phyloP scores from a whole-genome alignment of 495 filamentous ascomycete genomes.

The Aspergillus ostianus region DNA sequence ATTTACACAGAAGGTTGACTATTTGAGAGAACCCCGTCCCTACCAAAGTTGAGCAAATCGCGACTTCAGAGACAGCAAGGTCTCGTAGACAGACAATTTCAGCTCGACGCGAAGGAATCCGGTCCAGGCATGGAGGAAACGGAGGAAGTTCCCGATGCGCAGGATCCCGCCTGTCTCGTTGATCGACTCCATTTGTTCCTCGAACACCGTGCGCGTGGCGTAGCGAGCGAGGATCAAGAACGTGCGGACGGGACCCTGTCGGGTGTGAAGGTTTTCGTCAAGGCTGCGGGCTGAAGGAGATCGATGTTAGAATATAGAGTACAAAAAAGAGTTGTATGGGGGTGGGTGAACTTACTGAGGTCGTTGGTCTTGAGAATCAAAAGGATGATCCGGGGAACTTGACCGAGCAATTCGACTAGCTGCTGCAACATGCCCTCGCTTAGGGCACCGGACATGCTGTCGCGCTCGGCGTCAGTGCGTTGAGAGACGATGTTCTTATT shows the following conservation, averaged over 20 bases:
- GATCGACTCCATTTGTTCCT: constrained; percentile 79
- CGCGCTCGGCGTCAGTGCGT: constrained; percentile 70
- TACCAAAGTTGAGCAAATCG: constrained; percentile 31
- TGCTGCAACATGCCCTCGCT: constrained; percentile 85
- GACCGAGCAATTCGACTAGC: constrained; percentile 81
- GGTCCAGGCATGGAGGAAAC: constrained; percentile 55
- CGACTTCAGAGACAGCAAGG: constrained; percentile 45
- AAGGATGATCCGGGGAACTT: constrained; percentile 88
- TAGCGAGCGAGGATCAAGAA: constrained; percentile 95
- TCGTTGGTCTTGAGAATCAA: constrained; percentile 99
- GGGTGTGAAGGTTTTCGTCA: constrained; percentile 90
- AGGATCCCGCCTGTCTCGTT: constrained; percentile 53
- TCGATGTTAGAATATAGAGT: constrained; percentile 9
- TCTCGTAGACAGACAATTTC: constrained; percentile 62
- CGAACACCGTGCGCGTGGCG: constrained; percentile 82
- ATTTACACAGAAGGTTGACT: background rate
- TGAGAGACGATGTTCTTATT: constrained; percentile 58
- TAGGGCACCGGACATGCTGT: constrained; percentile 75
- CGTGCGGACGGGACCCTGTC: constrained; percentile 79
- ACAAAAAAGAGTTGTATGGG: constrained; percentile 2
- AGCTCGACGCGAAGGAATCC: constrained; percentile 61
- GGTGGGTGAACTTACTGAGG: constrained; percentile 57
- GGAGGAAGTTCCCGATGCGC: constrained; percentile 53
- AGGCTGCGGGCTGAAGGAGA: constrained; percentile 66
- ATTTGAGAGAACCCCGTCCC: background rate